These are phyloP conservation scores for Trichophyton equinum DNA, from an alignment of 2,329 filamentous ascomycete genomes.

Conservation along the genomic window DNA sequence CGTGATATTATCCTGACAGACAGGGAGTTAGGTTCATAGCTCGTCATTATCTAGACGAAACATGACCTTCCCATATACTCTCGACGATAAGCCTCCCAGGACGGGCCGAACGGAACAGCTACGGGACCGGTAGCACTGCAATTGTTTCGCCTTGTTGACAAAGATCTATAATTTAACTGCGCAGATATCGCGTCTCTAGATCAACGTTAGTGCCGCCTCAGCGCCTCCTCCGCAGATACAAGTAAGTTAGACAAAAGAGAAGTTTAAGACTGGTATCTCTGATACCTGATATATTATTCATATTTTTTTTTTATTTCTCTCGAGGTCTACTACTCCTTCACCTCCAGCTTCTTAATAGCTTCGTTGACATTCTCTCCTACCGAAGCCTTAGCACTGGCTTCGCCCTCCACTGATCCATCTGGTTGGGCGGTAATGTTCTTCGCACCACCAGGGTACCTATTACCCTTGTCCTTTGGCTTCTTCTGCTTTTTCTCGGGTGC, in stretches of 20 bases:
- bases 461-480: conserved; percentile 65
- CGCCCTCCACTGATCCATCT: conserved; percentile 8
- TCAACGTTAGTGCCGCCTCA: neutral
- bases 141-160: neutral
- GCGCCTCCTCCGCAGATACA: neutral
- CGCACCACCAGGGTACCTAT: conserved; percentile 43
- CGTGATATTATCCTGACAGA: neutral
- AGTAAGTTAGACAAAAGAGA: neutral
- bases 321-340: conserved; percentile 1
- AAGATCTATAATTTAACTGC: neutral
- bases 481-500: conserved; percentile 56
- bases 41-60: neutral
- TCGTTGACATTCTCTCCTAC: conserved; percentile 7
- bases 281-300: neutral
- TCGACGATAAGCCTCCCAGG: neutral
- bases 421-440: conserved; percentile 6
- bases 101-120: neutral
- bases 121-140: neutral
- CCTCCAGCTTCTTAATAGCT: conserved; percentile 7
- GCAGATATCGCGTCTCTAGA: neutral
- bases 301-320: neutral
- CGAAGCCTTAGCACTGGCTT: conserved; percentile 5
- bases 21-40: neutral
- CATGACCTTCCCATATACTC: neutral
- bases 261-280: neutral